Evolutionary conservation across 257 asterid species (phyloP).

Genomic region (Fraxinus excelsior): DNA sequence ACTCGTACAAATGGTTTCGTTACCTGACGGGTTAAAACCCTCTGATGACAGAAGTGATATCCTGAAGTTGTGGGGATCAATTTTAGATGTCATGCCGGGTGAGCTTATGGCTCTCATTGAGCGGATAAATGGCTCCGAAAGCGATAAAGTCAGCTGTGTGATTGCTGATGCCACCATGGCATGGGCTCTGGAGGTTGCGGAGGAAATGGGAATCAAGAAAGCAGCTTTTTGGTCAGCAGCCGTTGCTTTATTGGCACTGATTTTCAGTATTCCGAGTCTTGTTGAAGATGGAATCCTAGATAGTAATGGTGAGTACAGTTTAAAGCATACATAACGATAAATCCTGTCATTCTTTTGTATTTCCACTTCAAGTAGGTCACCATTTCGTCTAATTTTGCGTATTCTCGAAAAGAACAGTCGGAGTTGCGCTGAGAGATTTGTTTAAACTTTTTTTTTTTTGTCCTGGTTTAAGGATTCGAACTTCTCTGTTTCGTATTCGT

Average conservation of each 20-base stretch:
- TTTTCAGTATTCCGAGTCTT: constrained; percentile 8
- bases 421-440: too few relatives aligned
- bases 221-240: constrained; percentile 17
- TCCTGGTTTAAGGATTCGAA: too few relatives aligned
- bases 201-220: constrained; percentile 14
- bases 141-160: constrained; percentile 12
- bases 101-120: constrained; percentile 14
- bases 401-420: too few relatives aligned
- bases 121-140: constrained; percentile 5
- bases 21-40: not conserved
- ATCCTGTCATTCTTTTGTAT: too few relatives aligned
- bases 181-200: constrained; percentile 19
- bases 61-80: constrained; percentile 1
- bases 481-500: too few relatives aligned
- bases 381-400: too few relatives aligned
- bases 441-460: too few relatives aligned
- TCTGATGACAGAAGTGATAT: constrained; percentile 6
- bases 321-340: too few relatives aligned
- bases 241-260: constrained; percentile 2
- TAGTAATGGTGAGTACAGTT: constrained; percentile 18
- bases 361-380: too few relatives aligned
- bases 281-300: constrained; percentile 25
- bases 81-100: constrained; percentile 16
- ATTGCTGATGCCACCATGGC: constrained; percentile 19
- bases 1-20: not conserved